Percentiles rank a stretch among this genome's conserved stretches.
Conservation (phyloP, 495 filamentous ascomycete species). For the Neurospora terricola region DNA sequence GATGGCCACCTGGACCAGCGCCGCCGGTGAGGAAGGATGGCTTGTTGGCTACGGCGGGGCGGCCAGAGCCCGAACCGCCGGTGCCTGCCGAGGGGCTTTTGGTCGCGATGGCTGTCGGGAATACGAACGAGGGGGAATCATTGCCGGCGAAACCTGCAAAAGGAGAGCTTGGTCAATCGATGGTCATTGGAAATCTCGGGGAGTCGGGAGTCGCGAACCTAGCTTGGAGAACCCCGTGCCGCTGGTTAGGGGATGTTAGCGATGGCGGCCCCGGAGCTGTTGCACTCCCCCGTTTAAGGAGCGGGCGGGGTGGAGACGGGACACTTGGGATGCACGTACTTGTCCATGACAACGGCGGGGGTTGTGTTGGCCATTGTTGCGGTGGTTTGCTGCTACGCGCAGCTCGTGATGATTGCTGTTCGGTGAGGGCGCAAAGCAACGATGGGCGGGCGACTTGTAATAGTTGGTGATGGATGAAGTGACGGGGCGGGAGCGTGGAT, state of each 20-base stretch:
- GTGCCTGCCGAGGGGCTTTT: slow-evolving; percentile 63
- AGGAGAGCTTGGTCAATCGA: slow-evolving; percentile 4
- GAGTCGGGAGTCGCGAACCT: slow-evolving; percentile 43
- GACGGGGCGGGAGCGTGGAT: slow-evolving; percentile 5
- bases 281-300: background rate
- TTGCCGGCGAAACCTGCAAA: slow-evolving; percentile 90
- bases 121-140: slow-evolving; percentile 97
- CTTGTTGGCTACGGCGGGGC: slow-evolving; percentile 85
- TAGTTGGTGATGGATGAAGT: slow-evolving; percentile 4
- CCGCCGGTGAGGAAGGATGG: slow-evolving; percentile 91
- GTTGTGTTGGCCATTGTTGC: slow-evolving; percentile 86
- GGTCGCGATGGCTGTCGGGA: slow-evolving; percentile 95
- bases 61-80: slow-evolving; percentile 69
- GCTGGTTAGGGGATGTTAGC: slow-evolving; percentile 42
- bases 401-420: slow-evolving; percentile 11
- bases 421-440: slow-evolving; percentile 11
- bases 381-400: slow-evolving; percentile 13
- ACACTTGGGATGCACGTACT: slow-evolving; percentile 53
- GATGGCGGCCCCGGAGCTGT: slow-evolving; percentile 2
- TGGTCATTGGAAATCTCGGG: background rate
- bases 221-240: slow-evolving; percentile 98
- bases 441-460: background rate
- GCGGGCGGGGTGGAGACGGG: slow-evolving; percentile 10
- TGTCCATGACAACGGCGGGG: slow-evolving; percentile 99
- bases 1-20: slow-evolving; percentile 66